These are phyloP conservation scores for Monilinia polystroma DNA, from an alignment of 2,329 filamentous ascomycete species.

Conservation along the genomic window DNA sequence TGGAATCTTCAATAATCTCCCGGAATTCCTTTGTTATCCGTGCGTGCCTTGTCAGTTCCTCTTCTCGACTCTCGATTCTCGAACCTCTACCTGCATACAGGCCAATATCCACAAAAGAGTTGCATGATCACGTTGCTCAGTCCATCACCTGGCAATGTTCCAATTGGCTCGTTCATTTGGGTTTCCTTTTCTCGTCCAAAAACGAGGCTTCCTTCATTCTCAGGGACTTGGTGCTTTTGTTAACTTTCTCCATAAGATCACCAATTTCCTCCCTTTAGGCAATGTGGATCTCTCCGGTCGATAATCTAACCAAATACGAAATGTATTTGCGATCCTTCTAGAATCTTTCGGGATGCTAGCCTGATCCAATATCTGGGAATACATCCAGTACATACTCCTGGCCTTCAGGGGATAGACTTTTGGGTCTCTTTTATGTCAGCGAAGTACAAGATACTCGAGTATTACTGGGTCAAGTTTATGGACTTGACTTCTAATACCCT, in stretches of 20 bases:
- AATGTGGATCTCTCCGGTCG: neutral
- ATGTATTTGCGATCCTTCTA: neutral
- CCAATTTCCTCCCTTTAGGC: neutral
- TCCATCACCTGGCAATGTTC: neutral
- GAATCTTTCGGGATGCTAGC: neutral
- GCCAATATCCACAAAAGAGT: neutral
- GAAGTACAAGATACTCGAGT: neutral
- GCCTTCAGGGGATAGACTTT: neutral
- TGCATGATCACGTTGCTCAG: conserved; percentile 1
- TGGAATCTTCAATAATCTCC: too few relatives aligned
- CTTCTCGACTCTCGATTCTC: neutral
- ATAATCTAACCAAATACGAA: neutral
- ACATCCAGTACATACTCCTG: neutral
- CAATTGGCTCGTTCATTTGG: too few relatives aligned
- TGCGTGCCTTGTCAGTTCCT: neutral
- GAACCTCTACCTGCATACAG: too few relatives aligned
- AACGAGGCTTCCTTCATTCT: too few relatives aligned
- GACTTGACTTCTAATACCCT: neutral
- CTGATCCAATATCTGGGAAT: neutral
- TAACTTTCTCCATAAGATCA: neutral
- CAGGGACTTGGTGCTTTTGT: neutral
- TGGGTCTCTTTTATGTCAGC: neutral
- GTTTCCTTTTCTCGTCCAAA: neutral
- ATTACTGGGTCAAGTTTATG: neutral
- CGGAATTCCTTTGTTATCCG: too few relatives aligned